Base-by-base conservation (phyloP, 2,329 filamentous ascomycete genomes). In the Arachnopeziza araneosa region DNA sequence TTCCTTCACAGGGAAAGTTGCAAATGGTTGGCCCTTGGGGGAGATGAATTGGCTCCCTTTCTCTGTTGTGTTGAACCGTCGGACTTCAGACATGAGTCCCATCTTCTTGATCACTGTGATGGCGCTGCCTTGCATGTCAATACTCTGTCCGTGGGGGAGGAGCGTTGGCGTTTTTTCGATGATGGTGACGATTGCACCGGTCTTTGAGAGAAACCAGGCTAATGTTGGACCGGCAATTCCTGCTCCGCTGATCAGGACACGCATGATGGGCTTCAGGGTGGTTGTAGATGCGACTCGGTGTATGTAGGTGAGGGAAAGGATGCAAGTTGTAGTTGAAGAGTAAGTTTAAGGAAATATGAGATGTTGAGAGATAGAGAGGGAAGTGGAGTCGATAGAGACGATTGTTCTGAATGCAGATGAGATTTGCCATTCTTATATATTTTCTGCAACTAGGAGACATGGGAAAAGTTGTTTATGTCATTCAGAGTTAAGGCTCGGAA, bases 41-140 rank as follows among this genome's bases (percentile, higher is more conserved):
- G 79, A 74, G n/a, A 81, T 74, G 1, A 81, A 19, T 36, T 75
- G 67, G 2, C 80, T 48, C 2, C 80, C 81, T 52, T 76, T 68
- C 69, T 83, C 80, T 0, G 76, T 73, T 0, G 76, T 78, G 0
- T 69, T 68, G 17, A 72, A 73, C 19, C 67, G 64, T 8, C 75
- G 74, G 32, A 83, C 73, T 0, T 68, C 71, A 10, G 76, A 67
- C 26, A 79, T 69, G 2, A 84, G 69, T 0, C 79, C 80, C 80
- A 84, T 81, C 4, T 75, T 75, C 58, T 73, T 76, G 10, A 83
- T 69, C 12, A 80, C 76, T 22, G 79, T 74, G 53, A 83, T 74
- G 0, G 78, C 81, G 22, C 77, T 75, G 8, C 75, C 78, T 3
- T 79, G 77, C 2, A 85, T 72, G 65, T 86, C 83, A 30, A 86